Conservation (phyloP, 768 basidiomycete species). For the Russula abietina region DNA sequence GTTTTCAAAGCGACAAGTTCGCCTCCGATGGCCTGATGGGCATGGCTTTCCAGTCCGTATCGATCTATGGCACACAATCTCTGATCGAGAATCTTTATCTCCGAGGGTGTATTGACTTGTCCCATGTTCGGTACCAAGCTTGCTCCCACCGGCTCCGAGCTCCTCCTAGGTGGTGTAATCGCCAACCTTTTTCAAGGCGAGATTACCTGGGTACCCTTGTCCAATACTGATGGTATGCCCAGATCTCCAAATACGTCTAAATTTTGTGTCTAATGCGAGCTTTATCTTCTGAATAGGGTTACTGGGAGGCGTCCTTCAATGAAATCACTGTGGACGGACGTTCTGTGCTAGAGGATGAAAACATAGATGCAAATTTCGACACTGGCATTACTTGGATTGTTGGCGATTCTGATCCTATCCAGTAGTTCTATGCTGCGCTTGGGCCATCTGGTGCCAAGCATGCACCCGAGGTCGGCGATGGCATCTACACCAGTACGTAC, state of each 20-base stretch:
- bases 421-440: background rate
- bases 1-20: background rate
- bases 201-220: conserved; percentile 7
- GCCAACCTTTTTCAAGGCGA: background rate
- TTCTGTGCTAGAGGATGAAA: too few relatives aligned
- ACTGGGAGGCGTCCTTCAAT: background rate
- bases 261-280: background rate
- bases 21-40: background rate
- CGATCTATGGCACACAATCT: background rate
- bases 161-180: conserved; percentile 10
- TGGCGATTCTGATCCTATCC: background rate
- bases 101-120: conserved; percentile 32
- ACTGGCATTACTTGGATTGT: background rate
- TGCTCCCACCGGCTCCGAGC: conserved; percentile 29
- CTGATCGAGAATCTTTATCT: conserved; percentile 28
- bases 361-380: background rate
- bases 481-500: background rate
- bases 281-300: background rate
- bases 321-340: background rate
- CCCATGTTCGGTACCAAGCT: conserved; percentile 46
- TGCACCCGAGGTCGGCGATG: background rate
- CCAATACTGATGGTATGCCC: background rate
- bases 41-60: background rate
- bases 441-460: background rate
- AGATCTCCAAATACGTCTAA: background rate